Evolutionary conservation across 306 rosid genomes (phyloP), one percentile per base, ranked within the genome.

Genomic region (Nissolia schottii): DNA sequence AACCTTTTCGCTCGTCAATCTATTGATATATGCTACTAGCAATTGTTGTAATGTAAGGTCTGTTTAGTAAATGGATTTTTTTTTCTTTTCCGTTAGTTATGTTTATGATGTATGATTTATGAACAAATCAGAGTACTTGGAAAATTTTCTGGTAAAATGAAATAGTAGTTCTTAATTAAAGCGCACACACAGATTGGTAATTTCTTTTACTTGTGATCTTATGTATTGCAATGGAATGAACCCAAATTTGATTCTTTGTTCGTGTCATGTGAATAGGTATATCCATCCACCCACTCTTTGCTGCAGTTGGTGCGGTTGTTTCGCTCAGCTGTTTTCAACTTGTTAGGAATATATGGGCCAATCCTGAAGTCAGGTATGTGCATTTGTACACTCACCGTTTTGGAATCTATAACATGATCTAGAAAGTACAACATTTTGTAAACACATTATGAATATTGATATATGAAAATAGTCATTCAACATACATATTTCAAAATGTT

Each of bases 311-410:
- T 29, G 77, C 79, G 7, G 96, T 87, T 45, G 92, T 88, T 68
- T 88, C 88, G 23, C 72, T 91, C 51, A 87, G 96, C 20, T 83
- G 58, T 3, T 74, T 83, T 89, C 96, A 88, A 69, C 97, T 91
- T 24, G 29, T 88, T 19, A 87, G 96, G 71, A 91, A 91, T 53
- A 88, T 88, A 72, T 38, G 53, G 59, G 57, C 79, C 74, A 91
- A 91, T 75, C 96, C 96, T 49, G 97, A 88, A 83, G 97, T 91
- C 67, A 87, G 97, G 95, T 83, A 70, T 56, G 14, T 9, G 14
- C 1, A 7, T 32, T 32, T 7, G n/a, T n/a, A n/a, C n/a, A n/a
- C n/a, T n/a, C n/a, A n/a, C n/a, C n/a, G n/a, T n/a, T n/a, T n/a
- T n/a, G n/a, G n/a, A n/a, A n/a, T n/a, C n/a, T n/a, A n/a, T n/a